A percentile compares a stretch with the other conserved stretches of the same genome.
Evolutionary conservation across 495 filamentous ascomycete genomes (phyloP).

Genomic region (Aspergillus sclerotioniger): DNA sequence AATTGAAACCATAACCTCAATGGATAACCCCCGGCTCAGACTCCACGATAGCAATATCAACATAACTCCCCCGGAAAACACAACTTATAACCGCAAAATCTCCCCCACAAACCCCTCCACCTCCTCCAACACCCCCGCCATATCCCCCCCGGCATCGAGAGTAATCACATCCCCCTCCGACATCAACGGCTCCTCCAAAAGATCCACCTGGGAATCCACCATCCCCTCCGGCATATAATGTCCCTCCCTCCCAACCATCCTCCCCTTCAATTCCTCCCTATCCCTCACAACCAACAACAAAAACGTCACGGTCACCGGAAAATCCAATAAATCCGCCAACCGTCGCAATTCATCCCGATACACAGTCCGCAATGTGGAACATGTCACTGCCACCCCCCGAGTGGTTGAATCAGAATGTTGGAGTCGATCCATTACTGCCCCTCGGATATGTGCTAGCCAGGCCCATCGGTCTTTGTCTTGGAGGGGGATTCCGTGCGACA

Average conservation of each 20-base stretch:
- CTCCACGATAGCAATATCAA: no score
- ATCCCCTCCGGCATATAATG: slow-evolving; percentile 28
- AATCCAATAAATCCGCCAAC: slow-evolving; percentile 20
- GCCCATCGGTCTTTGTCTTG: slow-evolving; percentile 25
- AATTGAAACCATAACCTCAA: no score
- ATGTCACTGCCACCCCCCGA: slow-evolving; percentile 20
- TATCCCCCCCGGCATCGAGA: slow-evolving; percentile 16
- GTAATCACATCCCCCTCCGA: slow-evolving; percentile 20
- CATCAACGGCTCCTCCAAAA: slow-evolving; percentile 16
- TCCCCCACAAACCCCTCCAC: slow-evolving; percentile 13
- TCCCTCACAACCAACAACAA: slow-evolving; percentile 12
- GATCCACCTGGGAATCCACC: slow-evolving; percentile 27
- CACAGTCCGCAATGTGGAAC: slow-evolving; percentile 20
- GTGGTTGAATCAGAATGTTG: slow-evolving; percentile 9
- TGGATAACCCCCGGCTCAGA: no score
- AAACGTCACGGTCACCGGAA: slow-evolving; percentile 25
- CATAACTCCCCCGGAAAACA: no score
- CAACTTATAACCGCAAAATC: slow-evolving; percentile 6
- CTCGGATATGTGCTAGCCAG: slow-evolving; percentile 27
- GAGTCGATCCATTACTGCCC: slow-evolving; percentile 26
- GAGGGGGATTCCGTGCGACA: slow-evolving; percentile 21
- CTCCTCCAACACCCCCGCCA: slow-evolving; percentile 13
- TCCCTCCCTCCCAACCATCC: slow-evolving; percentile 15
- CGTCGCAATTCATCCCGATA: slow-evolving; percentile 26
- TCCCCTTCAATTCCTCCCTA: slow-evolving; percentile 12